Evolutionary conservation across 1,284 basidiomycete genomes (phyloP).

Genomic region (Exobasidium cylindrosporum): DNA sequence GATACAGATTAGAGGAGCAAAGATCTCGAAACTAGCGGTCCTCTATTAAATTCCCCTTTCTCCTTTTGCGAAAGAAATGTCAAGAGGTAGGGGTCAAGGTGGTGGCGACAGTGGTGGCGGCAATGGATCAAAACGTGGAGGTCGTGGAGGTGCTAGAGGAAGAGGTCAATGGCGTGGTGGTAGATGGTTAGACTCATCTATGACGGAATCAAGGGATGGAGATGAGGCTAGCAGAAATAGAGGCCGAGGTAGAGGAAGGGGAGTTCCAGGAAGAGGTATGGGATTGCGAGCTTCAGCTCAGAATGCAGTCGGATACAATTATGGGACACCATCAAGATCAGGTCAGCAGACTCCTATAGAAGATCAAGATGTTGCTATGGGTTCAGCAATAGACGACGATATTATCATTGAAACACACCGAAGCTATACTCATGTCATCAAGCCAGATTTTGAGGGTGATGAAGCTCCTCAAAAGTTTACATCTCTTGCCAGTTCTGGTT

Average conservation of each 20-base stretch:
- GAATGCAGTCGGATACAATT: slow-evolving; percentile 17
- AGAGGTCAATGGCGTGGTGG: background rate
- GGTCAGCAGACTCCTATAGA: background rate
- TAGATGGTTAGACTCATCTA: background rate
- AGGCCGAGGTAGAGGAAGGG: slow-evolving; percentile 18
- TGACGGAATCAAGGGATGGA: background rate
- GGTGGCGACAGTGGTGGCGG: slow-evolving; percentile 14
- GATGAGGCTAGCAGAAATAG: background rate
- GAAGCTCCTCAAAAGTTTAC: background rate
- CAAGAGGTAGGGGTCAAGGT: slow-evolving; percentile 7
- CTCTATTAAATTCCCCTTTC: too few species aligned
- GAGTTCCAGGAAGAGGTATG: background rate
- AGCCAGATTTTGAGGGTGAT: slow-evolving; percentile 4
- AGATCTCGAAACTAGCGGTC: too few species aligned
- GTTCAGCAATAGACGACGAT: slow-evolving; percentile 1
- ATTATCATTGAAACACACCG: slow-evolving; percentile 3
- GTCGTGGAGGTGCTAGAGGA: too few species aligned
- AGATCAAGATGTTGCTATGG: slow-evolving; percentile 2
- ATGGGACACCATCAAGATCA: background rate
- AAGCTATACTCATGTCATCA: slow-evolving; percentile 2
- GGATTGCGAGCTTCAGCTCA: background rate
- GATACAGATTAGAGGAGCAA: too few species aligned
- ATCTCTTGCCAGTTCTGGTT: background rate
- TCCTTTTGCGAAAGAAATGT: background rate
- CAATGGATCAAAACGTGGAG: background rate